These are phyloP conservation scores for Neurospora sp. DNA, from an alignment of 495 filamentous ascomycete genomes.

Conservation along the genomic window DNA sequence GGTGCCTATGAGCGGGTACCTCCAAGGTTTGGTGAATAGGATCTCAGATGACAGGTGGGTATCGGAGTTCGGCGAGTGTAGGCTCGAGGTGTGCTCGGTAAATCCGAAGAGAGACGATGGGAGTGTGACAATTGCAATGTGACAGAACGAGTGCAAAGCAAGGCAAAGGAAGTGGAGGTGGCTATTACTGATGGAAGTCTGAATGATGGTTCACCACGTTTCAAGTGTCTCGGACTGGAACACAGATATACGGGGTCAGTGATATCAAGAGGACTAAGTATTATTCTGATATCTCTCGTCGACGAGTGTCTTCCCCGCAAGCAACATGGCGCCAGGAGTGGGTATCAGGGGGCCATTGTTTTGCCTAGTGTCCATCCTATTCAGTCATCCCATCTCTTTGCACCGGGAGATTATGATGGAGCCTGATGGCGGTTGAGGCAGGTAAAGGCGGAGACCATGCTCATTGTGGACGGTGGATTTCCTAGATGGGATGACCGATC, in stretches of 20 bases:
- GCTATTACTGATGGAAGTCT: neutral
- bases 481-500: neutral
- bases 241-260: neutral
- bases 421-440: neutral
- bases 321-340: neutral
- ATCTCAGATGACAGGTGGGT: neutral
- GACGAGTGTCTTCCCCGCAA: neutral
- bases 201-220: neutral
- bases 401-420: neutral
- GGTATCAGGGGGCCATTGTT: neutral
- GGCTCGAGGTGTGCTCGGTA: neutral
- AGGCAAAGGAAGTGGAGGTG: neutral
- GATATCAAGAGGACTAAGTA: neutral
- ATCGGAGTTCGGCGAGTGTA: neutral
- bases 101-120: neutral
- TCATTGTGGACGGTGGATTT: neutral
- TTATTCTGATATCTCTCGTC: neutral
- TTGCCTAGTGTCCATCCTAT: neutral
- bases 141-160: neutral
- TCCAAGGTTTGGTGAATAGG: neutral
- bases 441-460: neutral
- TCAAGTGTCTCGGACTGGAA: neutral
- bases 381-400: neutral
- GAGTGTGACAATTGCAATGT: neutral
- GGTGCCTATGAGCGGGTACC: neutral